Evolutionary conservation across 1,139 yeast species (phyloP), one percentile per base, ranked within the genome.

Genomic region (Candida smagusa): DNA sequence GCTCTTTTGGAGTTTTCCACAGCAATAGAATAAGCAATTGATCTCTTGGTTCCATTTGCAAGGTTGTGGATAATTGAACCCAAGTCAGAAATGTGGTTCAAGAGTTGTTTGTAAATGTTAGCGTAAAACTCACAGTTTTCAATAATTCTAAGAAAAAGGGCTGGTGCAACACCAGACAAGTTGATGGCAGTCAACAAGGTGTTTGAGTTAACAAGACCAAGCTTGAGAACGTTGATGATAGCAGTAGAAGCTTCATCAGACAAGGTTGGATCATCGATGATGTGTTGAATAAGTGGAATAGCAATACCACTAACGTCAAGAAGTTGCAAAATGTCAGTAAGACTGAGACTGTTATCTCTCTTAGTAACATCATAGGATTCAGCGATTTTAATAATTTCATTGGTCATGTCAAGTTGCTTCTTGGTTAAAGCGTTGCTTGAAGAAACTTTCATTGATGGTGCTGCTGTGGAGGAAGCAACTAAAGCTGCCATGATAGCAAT

Each of bases 91-190:
- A 70, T 61, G 48, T 54, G 56, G 28, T 48, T 37, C 37, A 56
- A 53, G 22, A 70, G 73, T 40, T 68, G 47, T 42, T 63, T 56
- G 54, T 63, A 70, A 44, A 70, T 67, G 40, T 63, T 62, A 34
- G 67, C 59, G 49, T 70, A 70, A 55, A 69, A 65, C 19, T 56
- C 45, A 63, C 76, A 70, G 53, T 70, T 66, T 42, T 43, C 47
- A 47, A 70, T 65, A 49, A 70, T 56, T 47, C 58, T 59, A 38
- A 63, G 49, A 40, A 70, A 63, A 39, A 69, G 69, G 25, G 50
- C 55, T 33, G 58, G 66, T 33, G 72, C 72, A 48, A 70, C 64
- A 33, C 74, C 74, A 30, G 75, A 68, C 40, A 69, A 68, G 46
- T 64, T 65, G 50, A 70, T 63, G 24, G 74, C 63, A 39, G 58